Percentiles rank a stretch among this genome's conserved stretches.
phyloP scores from a whole-genome alignment of 768 basidiomycete genomes.

The Kockovaella imperatae region DNA sequence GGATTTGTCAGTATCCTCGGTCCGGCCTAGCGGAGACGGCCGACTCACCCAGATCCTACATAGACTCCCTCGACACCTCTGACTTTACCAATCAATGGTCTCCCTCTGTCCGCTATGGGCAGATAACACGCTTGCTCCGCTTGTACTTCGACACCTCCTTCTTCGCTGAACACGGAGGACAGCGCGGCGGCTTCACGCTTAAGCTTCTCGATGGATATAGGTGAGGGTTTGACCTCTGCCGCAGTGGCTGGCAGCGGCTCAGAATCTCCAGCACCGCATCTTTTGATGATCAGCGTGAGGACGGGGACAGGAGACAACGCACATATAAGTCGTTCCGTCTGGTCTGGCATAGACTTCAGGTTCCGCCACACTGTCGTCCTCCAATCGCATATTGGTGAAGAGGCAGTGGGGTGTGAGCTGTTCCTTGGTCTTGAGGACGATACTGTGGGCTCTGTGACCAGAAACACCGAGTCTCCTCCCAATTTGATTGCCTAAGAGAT shows the following conservation, averaged over 20 bases:
- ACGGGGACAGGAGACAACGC: slow-evolving; percentile 13
- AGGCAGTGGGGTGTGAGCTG: slow-evolving; percentile 67
- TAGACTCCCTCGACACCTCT: slow-evolving; percentile 57
- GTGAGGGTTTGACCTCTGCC: slow-evolving; percentile 61
- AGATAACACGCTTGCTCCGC: slow-evolving; percentile 68
- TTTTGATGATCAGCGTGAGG: slow-evolving; percentile 41
- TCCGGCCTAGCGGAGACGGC: slow-evolving; percentile 47
- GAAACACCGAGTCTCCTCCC: slow-evolving; percentile 34
- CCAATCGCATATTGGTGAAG: slow-evolving; percentile 65
- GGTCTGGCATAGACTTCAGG: slow-evolving; percentile 48
- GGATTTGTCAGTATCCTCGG: not conserved
- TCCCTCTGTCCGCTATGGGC: slow-evolving; percentile 54
- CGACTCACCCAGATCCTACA: slow-evolving; percentile 70
- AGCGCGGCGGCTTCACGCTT: slow-evolving; percentile 41
- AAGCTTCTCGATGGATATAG: slow-evolving; percentile 52
- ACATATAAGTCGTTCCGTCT: slow-evolving; percentile 43
- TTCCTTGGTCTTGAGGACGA: slow-evolving; percentile 43
- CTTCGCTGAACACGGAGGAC: slow-evolving; percentile 32
- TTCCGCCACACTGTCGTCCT: slow-evolving; percentile 40
- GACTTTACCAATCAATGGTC: slow-evolving; percentile 67
- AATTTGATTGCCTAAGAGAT: slow-evolving; percentile 37
- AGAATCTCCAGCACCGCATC: slow-evolving; percentile 72
- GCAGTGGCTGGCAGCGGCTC: slow-evolving; percentile 61
- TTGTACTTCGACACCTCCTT: slow-evolving; percentile 51
- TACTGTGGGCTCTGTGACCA: slow-evolving; percentile 44